Base-by-base conservation (phyloP, 345 rosid species). In the Brassica carinata region DNA sequence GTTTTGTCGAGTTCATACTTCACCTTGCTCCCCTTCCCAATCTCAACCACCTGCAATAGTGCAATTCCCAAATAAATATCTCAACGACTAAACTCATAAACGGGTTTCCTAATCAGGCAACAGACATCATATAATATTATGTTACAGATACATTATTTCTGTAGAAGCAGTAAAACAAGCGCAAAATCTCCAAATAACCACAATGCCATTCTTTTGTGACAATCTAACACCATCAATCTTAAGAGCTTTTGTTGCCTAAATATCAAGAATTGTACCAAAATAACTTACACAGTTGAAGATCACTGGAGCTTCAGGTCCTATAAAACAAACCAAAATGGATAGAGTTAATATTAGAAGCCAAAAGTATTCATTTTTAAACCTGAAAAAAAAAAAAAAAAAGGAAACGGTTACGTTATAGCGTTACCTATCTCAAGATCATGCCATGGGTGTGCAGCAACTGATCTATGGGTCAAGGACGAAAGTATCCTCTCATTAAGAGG, bases 341-440 rank as follows among this genome's bases (percentile, higher is more conserved):
- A 36, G 71, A 31, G 48, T 40, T 67, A 23, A 58, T 27, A 74
- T 30, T 15, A 45, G n/a, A 38, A 69, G 27, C 18, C 26, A 23
- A 70, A 51, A 2, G 64, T 8, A 7, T 31, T 55, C 38, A 69
- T 36, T 19, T 48, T 36, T 2, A 10, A 76, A 45, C 10, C 40
- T 1, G 3, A 33, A 23, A 23, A 23, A 0, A 23, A 23, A 33
- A 57, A 30, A 67, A 6, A 34, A 0, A 9, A 29, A 82, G 51
- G 66, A 2, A 27, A 62, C 19, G 5, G 3, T 27, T 5, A 72
- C 71, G 74, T 19, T 13, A 59, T 34, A 63, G 79, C 83, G 27
- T n/a, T 83, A 92, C 98, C 98, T n/a, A 95, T 93, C 90, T 95
- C 99, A 7, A 95, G 93, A 88, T 95, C 99, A 84, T 95, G 99